Evolutionary conservation across 768 basidiomycete genomes (phyloP).

Genomic region (Cyclocybe aegerita): DNA sequence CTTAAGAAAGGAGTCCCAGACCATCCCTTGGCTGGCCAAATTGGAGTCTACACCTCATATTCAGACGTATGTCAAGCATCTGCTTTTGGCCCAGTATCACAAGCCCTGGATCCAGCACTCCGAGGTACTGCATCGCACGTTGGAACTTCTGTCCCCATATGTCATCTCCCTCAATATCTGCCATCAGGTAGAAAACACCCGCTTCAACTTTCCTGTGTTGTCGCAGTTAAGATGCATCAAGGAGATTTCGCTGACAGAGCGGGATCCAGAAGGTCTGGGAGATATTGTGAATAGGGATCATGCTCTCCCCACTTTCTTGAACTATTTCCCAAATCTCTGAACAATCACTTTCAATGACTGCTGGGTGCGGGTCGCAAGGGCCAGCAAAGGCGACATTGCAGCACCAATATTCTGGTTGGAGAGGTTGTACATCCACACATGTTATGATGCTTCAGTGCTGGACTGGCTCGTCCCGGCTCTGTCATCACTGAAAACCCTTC

Average conservation of each 20-base stretch:
- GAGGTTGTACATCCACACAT: neutral
- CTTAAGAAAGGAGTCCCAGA: neutral
- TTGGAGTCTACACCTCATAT: constrained; percentile 5
- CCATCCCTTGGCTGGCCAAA: neutral
- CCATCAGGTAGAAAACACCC: constrained; percentile 3
- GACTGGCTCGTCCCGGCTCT: constrained; percentile 3
- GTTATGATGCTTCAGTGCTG: neutral
- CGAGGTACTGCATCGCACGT: constrained; percentile 1
- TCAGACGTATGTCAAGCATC: constrained; percentile 6
- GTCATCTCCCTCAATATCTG: constrained; percentile 10
- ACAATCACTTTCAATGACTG: constrained; percentile 9
- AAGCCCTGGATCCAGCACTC: constrained; percentile 13
- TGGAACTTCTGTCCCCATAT: constrained; percentile 7
- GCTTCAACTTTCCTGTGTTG: constrained; percentile 7
- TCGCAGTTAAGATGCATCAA: constrained; percentile 3
- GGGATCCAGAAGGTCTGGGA: no score
- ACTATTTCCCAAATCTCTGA: constrained; percentile 12
- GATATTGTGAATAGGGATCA: neutral
- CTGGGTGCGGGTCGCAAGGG: neutral
- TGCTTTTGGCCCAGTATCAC: constrained; percentile 5
- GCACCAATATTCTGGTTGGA: neutral
- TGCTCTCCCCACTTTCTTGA: constrained; percentile 10
- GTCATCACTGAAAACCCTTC: neutral
- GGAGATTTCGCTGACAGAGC: constrained; percentile 9
- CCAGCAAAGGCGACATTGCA: neutral